These are phyloP conservation scores for Corylus americana DNA, from an alignment of 306 rosid genomes.

Conservation along the genomic window DNA sequence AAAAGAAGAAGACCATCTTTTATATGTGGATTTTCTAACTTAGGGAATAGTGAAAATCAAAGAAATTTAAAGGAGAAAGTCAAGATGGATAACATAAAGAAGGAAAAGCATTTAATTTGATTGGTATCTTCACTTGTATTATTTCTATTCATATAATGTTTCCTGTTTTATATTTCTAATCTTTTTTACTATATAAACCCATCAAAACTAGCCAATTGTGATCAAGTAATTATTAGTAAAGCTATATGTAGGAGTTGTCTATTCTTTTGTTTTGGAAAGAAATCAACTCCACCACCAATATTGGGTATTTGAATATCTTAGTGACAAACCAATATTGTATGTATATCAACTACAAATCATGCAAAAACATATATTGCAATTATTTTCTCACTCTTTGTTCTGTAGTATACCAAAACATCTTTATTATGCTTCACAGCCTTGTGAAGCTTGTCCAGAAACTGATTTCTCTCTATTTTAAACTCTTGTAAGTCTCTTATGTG, in stretches of 20 bases:
- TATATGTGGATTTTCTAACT: not conserved
- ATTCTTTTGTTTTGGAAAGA: not conserved
- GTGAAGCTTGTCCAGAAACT: not conserved
- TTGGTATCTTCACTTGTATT: not conserved
- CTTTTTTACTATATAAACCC: not conserved
- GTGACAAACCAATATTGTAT: not conserved
- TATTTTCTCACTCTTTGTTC: not conserved
- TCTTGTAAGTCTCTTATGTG: not conserved
- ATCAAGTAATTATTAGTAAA: not conserved
- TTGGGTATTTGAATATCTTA: not conserved
- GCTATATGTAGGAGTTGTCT: not conserved
- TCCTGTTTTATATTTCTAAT: not conserved
- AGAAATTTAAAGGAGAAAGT: not conserved
- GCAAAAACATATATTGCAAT: not conserved
- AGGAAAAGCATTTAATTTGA: constrained; percentile 6
- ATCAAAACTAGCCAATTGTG: not conserved
- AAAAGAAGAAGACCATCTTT: not conserved
- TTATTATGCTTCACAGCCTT: constrained; percentile 6
- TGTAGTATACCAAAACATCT: constrained; percentile 1
- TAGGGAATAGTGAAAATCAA: not conserved
- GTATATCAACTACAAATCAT: constrained; percentile 20
- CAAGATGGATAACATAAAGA: not conserved
- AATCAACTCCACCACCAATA: not conserved
- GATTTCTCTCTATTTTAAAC: not conserved
- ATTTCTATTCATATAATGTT: not conserved